Percentiles rank a stretch among this genome's conserved stretches.
Evolutionary conservation across 2,329 filamentous ascomycete species (phyloP).

Genomic region (Lachnellula subtilissima): DNA sequence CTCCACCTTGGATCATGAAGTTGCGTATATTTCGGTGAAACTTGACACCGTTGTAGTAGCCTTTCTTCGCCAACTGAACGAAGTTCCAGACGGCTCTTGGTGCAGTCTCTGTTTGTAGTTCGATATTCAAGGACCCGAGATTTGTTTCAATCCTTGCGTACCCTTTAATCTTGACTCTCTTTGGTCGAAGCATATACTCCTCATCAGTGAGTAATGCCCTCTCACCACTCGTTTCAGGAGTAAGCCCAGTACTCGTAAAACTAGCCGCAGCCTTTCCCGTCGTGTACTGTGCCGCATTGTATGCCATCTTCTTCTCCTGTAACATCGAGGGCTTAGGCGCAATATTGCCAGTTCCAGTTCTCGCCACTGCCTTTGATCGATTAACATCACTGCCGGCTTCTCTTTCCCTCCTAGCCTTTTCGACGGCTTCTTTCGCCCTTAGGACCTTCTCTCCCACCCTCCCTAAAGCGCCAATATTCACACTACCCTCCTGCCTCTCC

Average conservation of each 20-base stretch:
- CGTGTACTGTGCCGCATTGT: constrained; percentile 86
- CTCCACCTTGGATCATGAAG: constrained; percentile 98
- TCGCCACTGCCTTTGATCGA: constrained; percentile 37
- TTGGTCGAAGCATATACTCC: constrained; percentile 92
- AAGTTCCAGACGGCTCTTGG: constrained; percentile 98
- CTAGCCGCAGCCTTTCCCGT: constrained; percentile 88
- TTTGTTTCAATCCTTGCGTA: constrained; percentile 89
- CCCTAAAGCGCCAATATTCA: constrained; percentile 78
- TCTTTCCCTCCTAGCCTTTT: constrained; percentile 75
- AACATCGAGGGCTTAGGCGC: constrained; percentile 41
- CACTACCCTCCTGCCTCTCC: constrained; percentile 59
- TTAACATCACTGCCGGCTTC: constrained; percentile 56
- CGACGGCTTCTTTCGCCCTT: constrained; percentile 89
- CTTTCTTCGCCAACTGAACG: constrained; percentile 76
- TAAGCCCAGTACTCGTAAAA: constrained; percentile 91
- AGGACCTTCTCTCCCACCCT: constrained; percentile 76
- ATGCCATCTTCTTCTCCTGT: constrained; percentile 57
- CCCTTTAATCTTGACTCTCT: constrained; percentile 81
- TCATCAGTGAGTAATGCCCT: constrained; percentile 85
- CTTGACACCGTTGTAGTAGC: constrained; percentile 77
- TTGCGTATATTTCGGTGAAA: constrained; percentile 94
- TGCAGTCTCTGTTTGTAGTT: constrained; percentile 85
- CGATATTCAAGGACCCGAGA: constrained; percentile 77
- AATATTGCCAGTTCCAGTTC: constrained; percentile 32
- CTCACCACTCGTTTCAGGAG: constrained; percentile 83